Evolutionary conservation across 768 basidiomycete species (phyloP), one percentile per base, ranked within the genome.

Genomic region (Amanita thiersii): DNA sequence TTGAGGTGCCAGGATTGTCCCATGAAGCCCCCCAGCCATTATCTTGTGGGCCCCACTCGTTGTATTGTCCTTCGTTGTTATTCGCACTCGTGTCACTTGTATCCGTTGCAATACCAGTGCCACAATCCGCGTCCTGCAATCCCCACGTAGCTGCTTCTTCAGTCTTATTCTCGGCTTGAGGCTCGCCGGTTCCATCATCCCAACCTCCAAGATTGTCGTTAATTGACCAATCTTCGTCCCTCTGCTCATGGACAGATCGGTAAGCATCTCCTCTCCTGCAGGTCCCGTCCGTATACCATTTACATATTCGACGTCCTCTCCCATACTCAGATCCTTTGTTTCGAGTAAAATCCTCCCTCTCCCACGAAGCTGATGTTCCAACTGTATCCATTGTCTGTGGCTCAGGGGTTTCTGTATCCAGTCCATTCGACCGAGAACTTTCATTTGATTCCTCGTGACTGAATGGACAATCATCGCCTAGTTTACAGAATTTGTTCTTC

Each of bases 381-480:
- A 33, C n/a, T 10, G 5, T 6, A 8, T 18, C 5, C 26, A 39
- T 39, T 17, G 15, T 40, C 30, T 40, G 30, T 21, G 12, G 30
- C 15, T n/a, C n/a, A n/a, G n/a, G n/a, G n/a, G n/a, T n/a, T n/a
- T n/a, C n/a, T n/a, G n/a, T n/a, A n/a, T n/a, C n/a, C n/a, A n/a
- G n/a, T n/a, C n/a, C n/a, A 24, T 26, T 26, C 9, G 20, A 4
- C 39, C 45, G 44, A 35, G 39, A 35, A 39, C 30, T 17, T 15
- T 20, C 5, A 17, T 36, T 19, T 3, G 7, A 17, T 15, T 14
- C 20, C 5, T 49, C 47, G 34, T 62, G 60, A 8, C 46, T 44
- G 46, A 49, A 57, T n/a, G 26, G 48, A 40, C 61, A 62, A 1
- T 40, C 32, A 9, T 52, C 42, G 4, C 55, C 57, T 3, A 17